These are phyloP conservation scores for Tolypocladium sp. DNA, from an alignment of 2,329 filamentous ascomycete species.

Conservation along the genomic window DNA sequence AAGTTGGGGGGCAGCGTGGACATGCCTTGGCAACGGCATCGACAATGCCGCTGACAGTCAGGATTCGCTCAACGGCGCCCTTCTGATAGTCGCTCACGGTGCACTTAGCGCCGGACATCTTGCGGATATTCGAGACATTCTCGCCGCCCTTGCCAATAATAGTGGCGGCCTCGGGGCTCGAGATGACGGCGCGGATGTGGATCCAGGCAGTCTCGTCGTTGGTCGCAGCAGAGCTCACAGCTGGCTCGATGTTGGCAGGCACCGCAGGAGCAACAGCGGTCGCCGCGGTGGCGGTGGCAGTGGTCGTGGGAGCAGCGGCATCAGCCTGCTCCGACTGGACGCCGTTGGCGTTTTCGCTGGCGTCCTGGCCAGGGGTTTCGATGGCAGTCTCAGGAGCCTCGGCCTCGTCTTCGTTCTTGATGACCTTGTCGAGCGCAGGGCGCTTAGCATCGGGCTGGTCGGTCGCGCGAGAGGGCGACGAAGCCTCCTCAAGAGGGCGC, in stretches of 20 bases:
- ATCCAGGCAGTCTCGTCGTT: constrained; percentile 96
- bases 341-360: constrained; percentile 39
- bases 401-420: constrained; percentile 55
- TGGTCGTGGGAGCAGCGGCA: constrained; percentile 19
- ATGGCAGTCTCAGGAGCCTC: constrained; percentile 29
- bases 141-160: constrained; percentile 98
- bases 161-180: constrained; percentile 92
- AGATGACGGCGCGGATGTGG: constrained; percentile 93
- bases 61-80: constrained; percentile 91
- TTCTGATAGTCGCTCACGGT: constrained; percentile 98
- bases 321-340: constrained; percentile 27
- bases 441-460: constrained; percentile 97
- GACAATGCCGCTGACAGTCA: constrained; percentile 93
- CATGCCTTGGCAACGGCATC: constrained; percentile 92
- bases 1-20: neutral
- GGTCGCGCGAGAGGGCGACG: constrained; percentile 80
- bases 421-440: constrained; percentile 86
- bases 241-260: constrained; percentile 17
- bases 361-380: constrained; percentile 37
- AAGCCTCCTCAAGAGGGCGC: constrained; percentile 93
- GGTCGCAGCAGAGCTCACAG: constrained; percentile 39
- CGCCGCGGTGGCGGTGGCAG: constrained; percentile 25
- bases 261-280: constrained; percentile 19
- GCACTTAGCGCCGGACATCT: constrained; percentile 92
- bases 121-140: constrained; percentile 94